Base-by-base conservation (phyloP, 176 grass and related monocot species). In the Raddia distichophylla region DNA sequence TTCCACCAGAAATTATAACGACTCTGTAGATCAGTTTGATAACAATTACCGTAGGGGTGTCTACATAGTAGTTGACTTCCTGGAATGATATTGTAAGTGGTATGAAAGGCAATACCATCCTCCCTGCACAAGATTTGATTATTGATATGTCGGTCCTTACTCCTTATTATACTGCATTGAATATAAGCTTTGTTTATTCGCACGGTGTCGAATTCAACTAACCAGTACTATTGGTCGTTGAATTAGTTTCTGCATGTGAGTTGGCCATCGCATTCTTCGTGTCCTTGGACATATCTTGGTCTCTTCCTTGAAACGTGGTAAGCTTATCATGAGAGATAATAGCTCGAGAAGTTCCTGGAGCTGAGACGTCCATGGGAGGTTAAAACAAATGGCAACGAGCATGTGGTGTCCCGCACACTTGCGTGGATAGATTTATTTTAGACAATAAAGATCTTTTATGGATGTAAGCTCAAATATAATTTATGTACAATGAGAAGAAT, bases 51-150 rank as follows among this genome's bases (percentile, higher is more conserved):
- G 5, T n/a, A 40, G 94, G 89, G 56, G 87, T 79, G 17, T 94
- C 90, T 47, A 97, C 85, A 20, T 90, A 94, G 80, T 97, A 97
- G 75, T 90, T 97, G 61, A 97, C 85, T 75, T 97, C 80, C 22
- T 87, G 76, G 76, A 94, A 94, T 60, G 87, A 85, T 80, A 97
- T 75, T 73, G 77, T 85, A 62, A 97, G 82, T 18, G 94, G 89
- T 77, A 85, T 94, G 80, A 94, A 92, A 81, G 91, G 94, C 62
- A 97, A 82, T 70, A 85, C 91, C 85, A 95, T 90, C 72, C 81
- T 95, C 48, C 85, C 93, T 95, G 82, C 56, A 64, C 73, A 71
- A 75, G 8, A 82, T 77, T 77, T 16, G 10, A 57, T 63, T 51
- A 63, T 61, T 32, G 12, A 44, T 45, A 34, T 76, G 2, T 87